phyloP scores from a whole-genome alignment of 2,329 filamentous ascomycete species.

The Endoconidiophora polonica region DNA sequence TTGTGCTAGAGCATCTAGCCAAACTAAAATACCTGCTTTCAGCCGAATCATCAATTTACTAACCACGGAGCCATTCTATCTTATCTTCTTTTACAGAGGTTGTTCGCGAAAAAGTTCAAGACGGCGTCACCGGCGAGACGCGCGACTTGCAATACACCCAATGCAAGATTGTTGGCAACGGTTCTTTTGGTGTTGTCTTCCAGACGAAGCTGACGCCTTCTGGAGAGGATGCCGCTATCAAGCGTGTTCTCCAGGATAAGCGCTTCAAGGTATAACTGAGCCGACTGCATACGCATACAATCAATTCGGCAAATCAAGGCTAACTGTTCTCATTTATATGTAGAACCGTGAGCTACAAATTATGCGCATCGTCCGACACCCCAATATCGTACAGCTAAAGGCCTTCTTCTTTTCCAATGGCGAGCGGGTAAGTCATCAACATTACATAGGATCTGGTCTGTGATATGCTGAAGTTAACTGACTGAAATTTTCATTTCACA shows the following conservation, averaged over 20 bases:
- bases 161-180: constrained; percentile 98
- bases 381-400: constrained; percentile 97
- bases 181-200: constrained; percentile 96
- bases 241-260: constrained; percentile 97
- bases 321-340: background rate
- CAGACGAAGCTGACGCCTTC: constrained; percentile 98
- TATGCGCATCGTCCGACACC: constrained; percentile 97
- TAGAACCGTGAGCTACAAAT: constrained; percentile 98
- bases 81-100: constrained; percentile 47
- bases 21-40: background rate
- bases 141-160: constrained; percentile 96
- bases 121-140: constrained; percentile 91
- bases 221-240: constrained; percentile 96
- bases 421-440: constrained; percentile 54
- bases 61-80: constrained; percentile 2
- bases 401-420: constrained; percentile 99
- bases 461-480: constrained; percentile 5
- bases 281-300: background rate
- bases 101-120: constrained; percentile 96
- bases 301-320: background rate
- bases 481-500: constrained; percentile 20
- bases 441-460: too few relatives aligned
- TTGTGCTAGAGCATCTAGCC: background rate
- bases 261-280: constrained; percentile 69
- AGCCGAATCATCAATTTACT: background rate